Percentiles rank a stretch among this genome's conserved stretches.
Evolutionary conservation across 495 filamentous ascomycete species (phyloP).

Genomic region (Physcia stellaris): DNA sequence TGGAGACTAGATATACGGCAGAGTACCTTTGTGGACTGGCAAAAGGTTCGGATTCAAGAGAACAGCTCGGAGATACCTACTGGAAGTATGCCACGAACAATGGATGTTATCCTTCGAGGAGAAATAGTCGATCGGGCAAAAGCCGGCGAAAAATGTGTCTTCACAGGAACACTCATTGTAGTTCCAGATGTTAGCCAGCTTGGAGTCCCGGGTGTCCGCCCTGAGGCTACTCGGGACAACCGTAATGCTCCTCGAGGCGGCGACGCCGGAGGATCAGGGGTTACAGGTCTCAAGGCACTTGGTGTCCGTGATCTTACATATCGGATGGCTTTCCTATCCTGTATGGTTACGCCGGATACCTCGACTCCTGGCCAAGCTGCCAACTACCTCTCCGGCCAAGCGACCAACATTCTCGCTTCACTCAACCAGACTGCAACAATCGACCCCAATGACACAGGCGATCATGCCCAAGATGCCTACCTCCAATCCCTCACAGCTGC

Average conservation of each 20-base stretch:
- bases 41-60: slow-evolving; percentile 94
- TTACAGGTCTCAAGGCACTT: slow-evolving; percentile 78
- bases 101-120: slow-evolving; percentile 94
- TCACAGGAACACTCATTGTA: slow-evolving; percentile 91
- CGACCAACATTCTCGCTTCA: slow-evolving; percentile 68
- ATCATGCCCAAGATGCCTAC: slow-evolving; percentile 79
- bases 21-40: slow-evolving; percentile 98
- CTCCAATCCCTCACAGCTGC: slow-evolving; percentile 65
- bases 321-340: slow-evolving; percentile 89
- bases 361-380: slow-evolving; percentile 57
- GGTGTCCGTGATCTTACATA: slow-evolving; percentile 95
- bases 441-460: slow-evolving; percentile 53
- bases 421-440: slow-evolving; percentile 55
- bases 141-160: slow-evolving; percentile 95
- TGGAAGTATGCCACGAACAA: slow-evolving; percentile 94
- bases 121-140: slow-evolving; percentile 97
- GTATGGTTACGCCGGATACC: slow-evolving; percentile 90
- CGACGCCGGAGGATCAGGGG: slow-evolving; percentile 70
- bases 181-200: slow-evolving; percentile 95
- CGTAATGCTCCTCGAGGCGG: slow-evolving; percentile 53
- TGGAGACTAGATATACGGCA: slow-evolving; percentile 95
- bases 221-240: slow-evolving; percentile 77
- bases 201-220: slow-evolving; percentile 71
- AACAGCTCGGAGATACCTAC: slow-evolving; percentile 97
- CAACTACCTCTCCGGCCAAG: slow-evolving; percentile 53